Conservation (phyloP, 2,329 filamentous ascomycete species). For the Fusarium brevicatenulatum region DNA sequence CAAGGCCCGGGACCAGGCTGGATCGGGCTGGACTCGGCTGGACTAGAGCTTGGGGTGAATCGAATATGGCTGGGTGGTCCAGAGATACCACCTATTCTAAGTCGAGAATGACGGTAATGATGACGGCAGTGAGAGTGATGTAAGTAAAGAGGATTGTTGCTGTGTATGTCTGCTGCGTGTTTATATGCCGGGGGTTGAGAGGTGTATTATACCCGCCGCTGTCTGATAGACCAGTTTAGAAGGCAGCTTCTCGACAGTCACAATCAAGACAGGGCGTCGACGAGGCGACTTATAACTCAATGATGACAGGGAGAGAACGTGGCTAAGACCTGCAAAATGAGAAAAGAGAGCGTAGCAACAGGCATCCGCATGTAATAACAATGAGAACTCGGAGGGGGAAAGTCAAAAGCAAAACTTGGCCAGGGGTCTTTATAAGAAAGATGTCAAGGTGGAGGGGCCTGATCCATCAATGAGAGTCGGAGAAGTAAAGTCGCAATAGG, state of each 20-base stretch:
- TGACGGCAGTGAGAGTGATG: neutral
- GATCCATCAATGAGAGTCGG: slow-evolving; percentile 7
- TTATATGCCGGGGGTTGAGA: slow-evolving; percentile 3
- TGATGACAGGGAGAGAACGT: slow-evolving; percentile 15
- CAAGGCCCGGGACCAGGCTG: slow-evolving; percentile 32
- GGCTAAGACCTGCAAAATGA: slow-evolving; percentile 30
- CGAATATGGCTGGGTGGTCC: slow-evolving; percentile 5
- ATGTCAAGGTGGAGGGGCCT: slow-evolving; percentile 14
- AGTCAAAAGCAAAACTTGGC: slow-evolving; percentile 36
- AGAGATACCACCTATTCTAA: neutral
- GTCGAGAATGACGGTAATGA: neutral
- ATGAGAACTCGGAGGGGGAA: slow-evolving; percentile 14
- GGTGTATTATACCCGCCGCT: slow-evolving; percentile 11
- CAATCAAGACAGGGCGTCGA: slow-evolving; percentile 5
- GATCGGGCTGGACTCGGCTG: slow-evolving; percentile 35
- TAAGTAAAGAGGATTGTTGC: neutral
- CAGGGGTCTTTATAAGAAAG: slow-evolving; percentile 28
- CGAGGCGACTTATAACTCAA: slow-evolving; percentile 21
- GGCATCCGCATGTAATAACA: neutral
- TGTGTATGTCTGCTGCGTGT: slow-evolving; percentile 4
- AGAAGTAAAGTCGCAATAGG: slow-evolving; percentile 7
- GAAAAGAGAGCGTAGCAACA: slow-evolving; percentile 28
- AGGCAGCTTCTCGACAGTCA: slow-evolving; percentile 1
- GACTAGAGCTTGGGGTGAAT: slow-evolving; percentile 25
- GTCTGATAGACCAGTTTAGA: neutral